Percentiles rank a stretch among this genome's conserved stretches.
phyloP scores from a whole-genome alignment of 2,329 filamentous ascomycete species.

The Xylaria sp. region DNA sequence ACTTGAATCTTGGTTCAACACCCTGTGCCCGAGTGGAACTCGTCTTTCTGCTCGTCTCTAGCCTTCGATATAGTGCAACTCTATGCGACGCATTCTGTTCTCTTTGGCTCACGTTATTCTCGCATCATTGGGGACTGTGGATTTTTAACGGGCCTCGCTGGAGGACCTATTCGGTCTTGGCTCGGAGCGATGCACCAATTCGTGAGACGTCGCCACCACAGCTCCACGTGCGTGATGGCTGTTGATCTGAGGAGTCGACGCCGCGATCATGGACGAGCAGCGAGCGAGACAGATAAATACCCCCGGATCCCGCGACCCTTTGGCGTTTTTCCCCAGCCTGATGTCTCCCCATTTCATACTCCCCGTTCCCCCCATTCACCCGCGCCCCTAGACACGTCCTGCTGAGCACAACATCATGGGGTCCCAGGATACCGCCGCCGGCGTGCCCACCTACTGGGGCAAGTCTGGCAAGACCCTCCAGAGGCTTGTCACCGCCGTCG shows the following conservation, averaged over 20 bases:
- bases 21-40: neutral
- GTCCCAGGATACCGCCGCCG: slow-evolving; percentile 36
- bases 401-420: slow-evolving; percentile 30
- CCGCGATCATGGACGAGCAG: neutral
- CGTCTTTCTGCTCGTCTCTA: neutral
- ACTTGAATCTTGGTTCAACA: slow-evolving; percentile 11
- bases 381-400: neutral
- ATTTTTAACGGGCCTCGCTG: slow-evolving; percentile 17
- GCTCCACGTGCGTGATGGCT: slow-evolving; percentile 14
- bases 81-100: neutral
- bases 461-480: slow-evolving; percentile 39
- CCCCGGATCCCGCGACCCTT: neutral
- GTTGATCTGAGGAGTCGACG: neutral
- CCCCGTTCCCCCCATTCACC: slow-evolving; percentile 2
- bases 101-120: slow-evolving; percentile 2
- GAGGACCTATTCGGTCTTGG: slow-evolving; percentile 14
- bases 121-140: slow-evolving; percentile 14
- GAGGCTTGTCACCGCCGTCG: slow-evolving; percentile 38
- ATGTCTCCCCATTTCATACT: slow-evolving; percentile 1
- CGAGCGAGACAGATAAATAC: slow-evolving; percentile 13
- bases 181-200: slow-evolving; percentile 18
- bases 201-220: slow-evolving; percentile 6
- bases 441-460: slow-evolving; percentile 42
- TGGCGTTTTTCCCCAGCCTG: neutral
- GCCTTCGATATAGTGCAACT: neutral